These are phyloP conservation scores for Penicillium steckii DNA, from an alignment of 495 filamentous ascomycete species.

Conservation along the genomic window DNA sequence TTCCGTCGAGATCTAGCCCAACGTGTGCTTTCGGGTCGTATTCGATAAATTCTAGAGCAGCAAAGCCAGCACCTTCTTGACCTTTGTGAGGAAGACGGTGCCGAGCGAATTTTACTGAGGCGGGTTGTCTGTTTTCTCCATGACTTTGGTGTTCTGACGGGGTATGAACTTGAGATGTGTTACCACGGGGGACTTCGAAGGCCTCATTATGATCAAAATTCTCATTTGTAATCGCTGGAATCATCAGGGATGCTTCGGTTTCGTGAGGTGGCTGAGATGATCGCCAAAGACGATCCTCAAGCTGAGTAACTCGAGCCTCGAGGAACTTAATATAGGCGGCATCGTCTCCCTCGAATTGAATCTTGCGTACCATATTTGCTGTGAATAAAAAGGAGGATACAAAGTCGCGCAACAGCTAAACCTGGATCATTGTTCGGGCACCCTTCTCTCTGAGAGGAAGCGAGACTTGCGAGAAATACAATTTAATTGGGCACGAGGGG, in stretches of 20 bases:
- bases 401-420: background rate
- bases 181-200: background rate
- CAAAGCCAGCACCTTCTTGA: no score
- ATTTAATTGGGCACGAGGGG: background rate
- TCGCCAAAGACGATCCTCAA: background rate
- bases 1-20: background rate
- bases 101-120: background rate
- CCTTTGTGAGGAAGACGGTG: background rate
- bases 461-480: background rate
- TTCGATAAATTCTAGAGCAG: background rate
- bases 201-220: background rate
- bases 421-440: background rate
- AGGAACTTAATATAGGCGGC: slow-evolving; percentile 2
- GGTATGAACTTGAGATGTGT: background rate
- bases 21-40: background rate
- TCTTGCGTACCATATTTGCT: background rate
- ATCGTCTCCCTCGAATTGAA: background rate
- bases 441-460: background rate
- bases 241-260: background rate
- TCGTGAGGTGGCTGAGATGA: background rate
- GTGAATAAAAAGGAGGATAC: background rate
- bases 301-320: background rate
- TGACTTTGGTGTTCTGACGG: background rate
- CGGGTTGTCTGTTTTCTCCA: background rate
- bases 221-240: background rate